phyloP scores from a whole-genome alignment of 1,284 basidiomycete species.

The Leccinum proliferum region DNA sequence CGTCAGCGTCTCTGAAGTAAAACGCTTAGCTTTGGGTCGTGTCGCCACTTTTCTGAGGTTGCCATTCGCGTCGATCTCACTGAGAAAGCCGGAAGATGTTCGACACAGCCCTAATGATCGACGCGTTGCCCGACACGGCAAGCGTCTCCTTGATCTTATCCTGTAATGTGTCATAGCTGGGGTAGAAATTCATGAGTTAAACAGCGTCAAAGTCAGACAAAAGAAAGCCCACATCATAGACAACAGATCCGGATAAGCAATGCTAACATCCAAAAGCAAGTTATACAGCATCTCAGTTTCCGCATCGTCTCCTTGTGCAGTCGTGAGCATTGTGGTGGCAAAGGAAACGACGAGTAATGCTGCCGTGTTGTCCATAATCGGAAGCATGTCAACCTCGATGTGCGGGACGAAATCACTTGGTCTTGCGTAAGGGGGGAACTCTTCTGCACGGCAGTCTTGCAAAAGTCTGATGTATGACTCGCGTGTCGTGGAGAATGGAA shows the following conservation, averaged over 20 bases:
- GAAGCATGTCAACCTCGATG: slow-evolving; percentile 56
- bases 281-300: slow-evolving; percentile 81
- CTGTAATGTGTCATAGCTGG: slow-evolving; percentile 73
- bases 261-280: slow-evolving; percentile 71
- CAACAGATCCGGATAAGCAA: slow-evolving; percentile 69
- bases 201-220: slow-evolving; percentile 1
- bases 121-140: slow-evolving; percentile 65
- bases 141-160: slow-evolving; percentile 78
- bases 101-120: slow-evolving; percentile 67
- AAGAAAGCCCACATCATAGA: slow-evolving; percentile 56
- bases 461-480: slow-evolving; percentile 55
- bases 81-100: slow-evolving; percentile 68
- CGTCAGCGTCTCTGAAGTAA: slow-evolving; percentile 49
- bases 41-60: slow-evolving; percentile 46
- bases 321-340: slow-evolving; percentile 68
- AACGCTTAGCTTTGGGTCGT: slow-evolving; percentile 57
- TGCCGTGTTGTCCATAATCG: slow-evolving; percentile 56
- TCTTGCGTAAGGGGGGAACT: slow-evolving; percentile 36
- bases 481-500: slow-evolving; percentile 62
- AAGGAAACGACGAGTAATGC: slow-evolving; percentile 76
- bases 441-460: slow-evolving; percentile 53
- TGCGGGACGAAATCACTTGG: slow-evolving; percentile 44
- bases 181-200: slow-evolving; percentile 8
- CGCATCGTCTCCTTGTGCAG: slow-evolving; percentile 75
- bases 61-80: slow-evolving; percentile 53